Evolutionary conservation across 2,329 filamentous ascomycete genomes (phyloP).

Genomic region (Claviceps sp.): DNA sequence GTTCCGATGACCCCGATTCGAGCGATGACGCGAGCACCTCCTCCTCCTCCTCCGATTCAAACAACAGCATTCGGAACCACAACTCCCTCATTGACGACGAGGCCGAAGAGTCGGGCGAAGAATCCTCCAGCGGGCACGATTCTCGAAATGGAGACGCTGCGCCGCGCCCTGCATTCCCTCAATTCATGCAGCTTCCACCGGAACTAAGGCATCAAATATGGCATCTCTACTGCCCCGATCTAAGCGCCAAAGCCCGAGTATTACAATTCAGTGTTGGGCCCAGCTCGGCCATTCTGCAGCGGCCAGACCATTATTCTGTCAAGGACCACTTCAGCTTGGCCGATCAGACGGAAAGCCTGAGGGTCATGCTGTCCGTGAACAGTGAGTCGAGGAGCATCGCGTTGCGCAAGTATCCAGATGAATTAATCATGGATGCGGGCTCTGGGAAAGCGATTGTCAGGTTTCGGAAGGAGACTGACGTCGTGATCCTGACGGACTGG

Average conservation of each 20-base stretch:
- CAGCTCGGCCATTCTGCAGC: background rate
- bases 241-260: conserved; percentile 12
- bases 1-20: background rate
- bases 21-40: conserved; percentile 1
- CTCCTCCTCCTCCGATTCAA: conserved; percentile 3
- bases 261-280: conserved; percentile 6
- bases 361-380: conserved; percentile 20
- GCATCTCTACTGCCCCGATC: conserved; percentile 19
- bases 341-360: conserved; percentile 16
- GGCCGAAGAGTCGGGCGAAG: conserved; percentile 5
- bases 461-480: conserved; percentile 19
- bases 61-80: background rate
- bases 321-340: conserved; percentile 13
- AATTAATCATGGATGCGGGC: conserved; percentile 15
- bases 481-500: conserved; percentile 14
- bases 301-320: conserved; percentile 8
- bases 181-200: conserved; percentile 16
- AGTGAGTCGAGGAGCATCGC: conserved; percentile 23
- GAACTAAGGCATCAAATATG: conserved; percentile 22
- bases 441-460: conserved; percentile 13
- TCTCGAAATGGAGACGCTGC: background rate
- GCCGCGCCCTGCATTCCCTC: conserved; percentile 9
- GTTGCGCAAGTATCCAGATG: conserved; percentile 18
- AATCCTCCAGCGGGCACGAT: background rate
- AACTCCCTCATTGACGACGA: conserved; percentile 7